Evolutionary conservation across 805 yeast species (phyloP), one percentile per base, ranked within the genome.

Genomic region (Ogataea methanolica): DNA sequence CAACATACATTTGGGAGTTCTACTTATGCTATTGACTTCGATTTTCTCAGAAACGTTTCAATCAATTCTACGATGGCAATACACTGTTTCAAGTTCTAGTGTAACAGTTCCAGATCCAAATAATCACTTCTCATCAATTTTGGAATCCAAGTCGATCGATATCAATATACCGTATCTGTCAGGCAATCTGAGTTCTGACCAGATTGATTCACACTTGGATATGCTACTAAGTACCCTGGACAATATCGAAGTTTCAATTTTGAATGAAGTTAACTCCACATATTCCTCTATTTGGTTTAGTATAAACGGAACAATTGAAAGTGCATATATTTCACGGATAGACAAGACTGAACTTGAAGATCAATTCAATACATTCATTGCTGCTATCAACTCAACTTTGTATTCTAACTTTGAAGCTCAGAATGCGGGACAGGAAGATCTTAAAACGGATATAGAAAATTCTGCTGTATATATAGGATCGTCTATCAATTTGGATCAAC

Each of bases 391-490:
- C 36, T 2, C n/a, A 19, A 49, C 55, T 6, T 31, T 55, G 17
- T 36, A 36, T 14, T 7, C 45, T 19, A 51, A 43, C 21, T 39
- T 55, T 3, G 19, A 41, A n/a, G 26, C 38, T 11, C 58, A 53
- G 34, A 39, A 53, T 21, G 39, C 33, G 4, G 34, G 29, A 6
- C 51, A 48, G 36, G 33, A 41, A 21, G n/a, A 42, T 2, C 36
- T 55, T 22, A 52, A 51, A 31, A 29, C 40, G 14, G 33, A 45
- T 8, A 39, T 55, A 12, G 48, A 51, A 16, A 16, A 43, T 22
- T 46, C 46, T 44, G 57, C 56, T 2, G 55, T 55, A 21, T 52
- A 43, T 33, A 36, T 55, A 11, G 55, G 51, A 2, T 48, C 46
- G 17, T 36, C 47, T 5, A 41, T 53, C n/a, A 38, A 41, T 33